Evolutionary conservation across 148 eudicot genomes (phyloP), one percentile per base, ranked within the genome.

Genomic region (Suaeda aralocaspica): DNA sequence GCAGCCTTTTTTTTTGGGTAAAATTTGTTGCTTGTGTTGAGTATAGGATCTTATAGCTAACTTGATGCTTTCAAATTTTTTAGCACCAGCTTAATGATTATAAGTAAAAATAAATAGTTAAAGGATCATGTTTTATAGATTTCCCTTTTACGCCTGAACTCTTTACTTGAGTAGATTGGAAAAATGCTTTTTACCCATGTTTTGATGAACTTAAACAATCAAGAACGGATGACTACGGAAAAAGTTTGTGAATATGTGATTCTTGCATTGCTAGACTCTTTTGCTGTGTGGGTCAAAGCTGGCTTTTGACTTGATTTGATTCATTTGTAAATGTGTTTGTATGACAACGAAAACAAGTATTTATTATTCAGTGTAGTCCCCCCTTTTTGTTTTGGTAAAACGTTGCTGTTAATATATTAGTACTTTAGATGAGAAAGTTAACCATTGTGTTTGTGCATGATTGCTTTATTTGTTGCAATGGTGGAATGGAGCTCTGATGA

Each of bases 401-500:
- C 60, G 18, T 16, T 25, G 57, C 4, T 50, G 44, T 70, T 49
- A 26, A 51, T n/a, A 15, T 16, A 31, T 21, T 13, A 59, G 14
- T 72, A 52, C 63, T 31, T 18, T 30, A 53, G 12, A 9, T 36
- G 61, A 52, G 41, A 56, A 31, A 62, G n/a, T 72, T 68, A 72
- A 16, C 55, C 18, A 41, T 61, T 22, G 19, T 19, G 45, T 68
- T 63, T 57, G 13, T 68, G 71, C 28, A 60, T 29, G 50, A 61
- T n/a, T 14, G 64, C 30, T 39, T 51, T 66, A 51, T 53, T 68
- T 72, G 51, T 68, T 78, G 75, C 65, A 63, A 72, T 65, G 45
- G 45, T 51, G 44, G 52, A 56, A 64, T 78, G 91, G 91, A 79
- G 91, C 71, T 74, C 65, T 70, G 64, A 64, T 72, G 81, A 76